A percentile compares a stretch with the other conserved stretches of the same genome.
These are phyloP conservation scores for Corylus heterophylla DNA, from an alignment of 306 rosid genomes.

Conservation along the genomic window DNA sequence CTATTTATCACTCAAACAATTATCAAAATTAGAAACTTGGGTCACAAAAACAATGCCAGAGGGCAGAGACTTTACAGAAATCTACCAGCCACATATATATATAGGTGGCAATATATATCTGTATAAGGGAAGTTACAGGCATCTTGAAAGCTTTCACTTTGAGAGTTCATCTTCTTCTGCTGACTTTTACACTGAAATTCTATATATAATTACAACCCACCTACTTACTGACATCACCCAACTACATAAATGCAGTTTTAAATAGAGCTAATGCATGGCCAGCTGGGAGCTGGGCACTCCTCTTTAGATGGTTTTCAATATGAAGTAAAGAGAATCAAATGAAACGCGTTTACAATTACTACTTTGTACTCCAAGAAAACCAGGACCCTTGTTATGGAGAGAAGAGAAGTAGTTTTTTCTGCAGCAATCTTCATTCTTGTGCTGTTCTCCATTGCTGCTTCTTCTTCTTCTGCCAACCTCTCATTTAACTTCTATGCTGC, in stretches of 20 bases:
- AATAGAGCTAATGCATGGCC: constrained; percentile 28
- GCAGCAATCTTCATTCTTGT: constrained; percentile 24
- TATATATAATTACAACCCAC: constrained; percentile 24
- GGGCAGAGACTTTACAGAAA: not conserved
- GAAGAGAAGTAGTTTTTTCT: constrained; percentile 22
- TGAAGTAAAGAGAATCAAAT: constrained; percentile 11
- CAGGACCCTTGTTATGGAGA: constrained; percentile 47
- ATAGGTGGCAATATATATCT: not conserved
- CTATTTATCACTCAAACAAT: no score
- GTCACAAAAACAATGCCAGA: no score
- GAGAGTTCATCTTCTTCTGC: not conserved
- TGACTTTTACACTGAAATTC: constrained; percentile 5
- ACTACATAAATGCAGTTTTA: constrained; percentile 63
- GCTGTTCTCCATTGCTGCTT: constrained; percentile 26
- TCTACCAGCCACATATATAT: no score
- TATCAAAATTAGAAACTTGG: no score
- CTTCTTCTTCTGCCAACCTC: constrained; percentile 45
- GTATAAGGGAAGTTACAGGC: not conserved
- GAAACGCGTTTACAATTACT: not conserved
- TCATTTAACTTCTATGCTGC: constrained; percentile 64
- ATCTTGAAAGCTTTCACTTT: constrained; percentile 29
- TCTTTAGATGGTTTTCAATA: constrained; percentile 8
- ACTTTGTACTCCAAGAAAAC: constrained; percentile 4
- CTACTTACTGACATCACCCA: constrained; percentile 67
- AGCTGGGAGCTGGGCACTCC: constrained; percentile 1